Base-by-base conservation (phyloP, 2,329 filamentous ascomycete genomes). In the Ophiostoma novo-ulmi region DNA sequence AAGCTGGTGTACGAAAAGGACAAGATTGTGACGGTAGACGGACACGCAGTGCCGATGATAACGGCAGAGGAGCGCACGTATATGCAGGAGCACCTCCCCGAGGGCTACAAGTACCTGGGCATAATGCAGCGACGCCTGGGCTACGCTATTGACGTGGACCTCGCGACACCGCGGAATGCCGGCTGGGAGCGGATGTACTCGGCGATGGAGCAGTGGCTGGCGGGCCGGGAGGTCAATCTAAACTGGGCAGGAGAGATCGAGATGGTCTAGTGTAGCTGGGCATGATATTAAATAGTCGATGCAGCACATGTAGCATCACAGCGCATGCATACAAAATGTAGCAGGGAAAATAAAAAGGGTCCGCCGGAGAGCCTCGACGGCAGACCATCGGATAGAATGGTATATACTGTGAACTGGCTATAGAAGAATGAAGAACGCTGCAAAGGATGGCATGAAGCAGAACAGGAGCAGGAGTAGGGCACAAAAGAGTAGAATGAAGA, bases 1-100 rank as follows among this genome's bases (percentile, higher is more conserved):
- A 84, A 84, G 77, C 77, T 84, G 69, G 79, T 83, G 73, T 83
- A 83, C 75, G 82, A 83, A 72, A 83, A 84, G 76, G 82, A 84
- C 77, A 84, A 82, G 77, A 75, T 84, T 39, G 78, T 84, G 2
- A 78, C 82, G 4, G 80, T 81, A 52, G 80, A 84, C 73, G 82
- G 83, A 52, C 76, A 74, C 73, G 76, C 76, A 6, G 77, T 77
- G 20, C 82, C 82, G 0, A 70, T 52, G 0, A 82, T 84, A 72
- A 71, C 77, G n/a, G 69, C 73, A 36, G 78, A 80, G 14, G 77
- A 80, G 48, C 70, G 74, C 36, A 77, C 78, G 14, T 77, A 78
- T 64, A 76, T 84, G 67, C 20, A n/a, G 26, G 76, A 76, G 7
- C 76, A 73, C 55, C 82, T 81, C 71, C 82, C 82, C 6, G 76